phyloP scores from a whole-genome alignment of 176 grass and related monocot species.

The Phyllostachys edulis region DNA sequence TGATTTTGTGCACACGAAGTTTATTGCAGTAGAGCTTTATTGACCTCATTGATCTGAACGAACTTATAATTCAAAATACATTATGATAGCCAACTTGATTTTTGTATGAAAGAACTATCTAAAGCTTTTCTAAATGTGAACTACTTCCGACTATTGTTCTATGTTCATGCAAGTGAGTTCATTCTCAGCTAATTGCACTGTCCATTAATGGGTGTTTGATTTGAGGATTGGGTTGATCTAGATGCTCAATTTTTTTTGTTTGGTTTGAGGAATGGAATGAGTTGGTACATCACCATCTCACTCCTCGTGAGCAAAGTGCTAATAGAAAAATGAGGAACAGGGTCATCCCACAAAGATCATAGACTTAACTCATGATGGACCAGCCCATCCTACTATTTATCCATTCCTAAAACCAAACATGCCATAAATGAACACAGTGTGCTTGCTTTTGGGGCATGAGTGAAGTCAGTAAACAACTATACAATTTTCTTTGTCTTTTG shows the following conservation, averaged over 20 bases:
- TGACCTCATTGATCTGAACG: not conserved
- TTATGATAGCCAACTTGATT: not conserved
- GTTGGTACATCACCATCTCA: not conserved
- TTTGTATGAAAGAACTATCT: slow-evolving; percentile 6
- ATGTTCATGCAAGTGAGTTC: not conserved
- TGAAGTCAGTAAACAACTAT: not conserved
- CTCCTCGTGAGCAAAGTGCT: not conserved
- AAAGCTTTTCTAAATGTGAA: slow-evolving; percentile 7
- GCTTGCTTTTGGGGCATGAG: slow-evolving; percentile 3
- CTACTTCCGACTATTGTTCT: no score
- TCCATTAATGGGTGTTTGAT: not conserved
- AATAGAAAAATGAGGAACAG: not conserved
- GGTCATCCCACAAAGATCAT: not conserved
- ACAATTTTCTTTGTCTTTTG: not conserved
- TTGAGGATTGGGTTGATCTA: not conserved
- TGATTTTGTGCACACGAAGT: not conserved
- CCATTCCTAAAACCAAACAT: slow-evolving; percentile 19
- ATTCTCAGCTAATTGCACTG: not conserved
- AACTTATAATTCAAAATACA: not conserved
- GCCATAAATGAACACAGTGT: not conserved
- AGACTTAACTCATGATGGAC: not conserved
- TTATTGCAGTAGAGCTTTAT: slow-evolving; percentile 21
- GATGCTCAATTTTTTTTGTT: slow-evolving; percentile 5
- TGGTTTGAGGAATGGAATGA: not conserved
- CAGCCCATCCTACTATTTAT: not conserved